Evolutionary conservation across 768 basidiomycete genomes (phyloP), one percentile per base, ranked within the genome.

Genomic region (Hericium coralloides): DNA sequence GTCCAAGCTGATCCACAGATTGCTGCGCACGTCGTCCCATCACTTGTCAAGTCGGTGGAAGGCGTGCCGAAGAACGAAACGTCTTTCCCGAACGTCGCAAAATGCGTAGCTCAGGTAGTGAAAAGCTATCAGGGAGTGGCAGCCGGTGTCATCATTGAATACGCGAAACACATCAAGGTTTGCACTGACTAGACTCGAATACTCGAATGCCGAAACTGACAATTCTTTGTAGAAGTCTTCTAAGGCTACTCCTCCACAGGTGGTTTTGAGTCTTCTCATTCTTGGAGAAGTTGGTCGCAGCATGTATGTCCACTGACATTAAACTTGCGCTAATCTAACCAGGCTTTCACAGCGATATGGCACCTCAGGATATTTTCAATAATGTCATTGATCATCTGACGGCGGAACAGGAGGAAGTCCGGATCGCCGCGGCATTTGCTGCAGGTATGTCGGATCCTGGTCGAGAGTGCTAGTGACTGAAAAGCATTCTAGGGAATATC

Each of bases 281-380:
- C 76, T 98, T 52, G 97, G 97, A 49, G 97, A 98, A 69, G 79
- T 98, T 41, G 97, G 95, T 36, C 85, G 95, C 37, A 86, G 85
- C 65, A 85, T 91, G 95, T 97, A 57, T 58, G 83, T 73, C 39
- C 36, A 53, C 53, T 38, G 41, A 53, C 47, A 3, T 36, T 37
- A 10, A 50, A 53, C 18, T 15, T 4, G 4, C 23, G 14, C 48
- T 56, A 43, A 37, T 15, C 43, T 45, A 22, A 45, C 43, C 43
- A 12, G 8, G 8, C 36, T 31, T 38, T 55, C 49, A n/a, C 63
- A 98, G 95, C 61, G 95, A 98, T 65, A 87, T 98, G 82, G 83
- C 87, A 1, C 76, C 76, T 25, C 87, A 94, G 66, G 86, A 89
- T n/a, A 77, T 92, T 20, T 98, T 98, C 71, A 72, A 76, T 31